phyloP scores from a whole-genome alignment of 2,329 filamentous ascomycete species.

The Pseudogymnoascus sp. region DNA sequence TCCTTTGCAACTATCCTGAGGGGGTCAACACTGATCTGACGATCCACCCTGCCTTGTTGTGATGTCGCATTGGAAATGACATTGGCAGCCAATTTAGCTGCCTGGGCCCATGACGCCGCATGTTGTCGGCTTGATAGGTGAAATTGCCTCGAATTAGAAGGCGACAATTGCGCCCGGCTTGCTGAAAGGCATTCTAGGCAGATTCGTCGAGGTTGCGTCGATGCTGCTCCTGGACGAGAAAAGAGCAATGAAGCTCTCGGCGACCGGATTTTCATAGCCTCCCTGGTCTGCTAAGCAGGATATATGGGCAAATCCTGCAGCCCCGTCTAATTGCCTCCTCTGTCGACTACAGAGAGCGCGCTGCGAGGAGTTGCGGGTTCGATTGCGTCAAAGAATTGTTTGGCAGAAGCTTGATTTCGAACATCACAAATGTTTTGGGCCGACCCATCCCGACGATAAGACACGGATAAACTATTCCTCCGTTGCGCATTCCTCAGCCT shows the following conservation, averaged over 20 bases:
- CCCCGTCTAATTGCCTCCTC: constrained; percentile 5
- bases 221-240: constrained; percentile 29
- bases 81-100: constrained; percentile 62
- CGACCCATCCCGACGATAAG: constrained; percentile 6
- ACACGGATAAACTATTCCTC: constrained; percentile 8
- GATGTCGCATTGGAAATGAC: constrained; percentile 60
- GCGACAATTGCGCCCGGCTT: constrained; percentile 12
- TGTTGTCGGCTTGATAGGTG: constrained; percentile 37
- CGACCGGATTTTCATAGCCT: constrained; percentile 47
- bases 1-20: constrained; percentile 88
- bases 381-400: not conserved
- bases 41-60: constrained; percentile 68
- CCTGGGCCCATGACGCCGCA: constrained; percentile 68
- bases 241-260: constrained; percentile 43
- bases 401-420: constrained; percentile 8
- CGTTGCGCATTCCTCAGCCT: constrained; percentile 8
- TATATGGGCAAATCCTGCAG: constrained; percentile 4
- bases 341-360: not conserved
- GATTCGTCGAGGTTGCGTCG: constrained; percentile 31
- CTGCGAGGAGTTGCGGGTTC: constrained; percentile 1
- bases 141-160: constrained; percentile 20
- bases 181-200: constrained; percentile 34
- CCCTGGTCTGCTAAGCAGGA: constrained; percentile 13
- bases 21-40: constrained; percentile 72
- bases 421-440: constrained; percentile 10